A percentile compares a stretch with the other conserved stretches of the same genome.
phyloP scores from a whole-genome alignment of 2,329 filamentous ascomycete species.

The Lasiodiplodia gonubiensis region DNA sequence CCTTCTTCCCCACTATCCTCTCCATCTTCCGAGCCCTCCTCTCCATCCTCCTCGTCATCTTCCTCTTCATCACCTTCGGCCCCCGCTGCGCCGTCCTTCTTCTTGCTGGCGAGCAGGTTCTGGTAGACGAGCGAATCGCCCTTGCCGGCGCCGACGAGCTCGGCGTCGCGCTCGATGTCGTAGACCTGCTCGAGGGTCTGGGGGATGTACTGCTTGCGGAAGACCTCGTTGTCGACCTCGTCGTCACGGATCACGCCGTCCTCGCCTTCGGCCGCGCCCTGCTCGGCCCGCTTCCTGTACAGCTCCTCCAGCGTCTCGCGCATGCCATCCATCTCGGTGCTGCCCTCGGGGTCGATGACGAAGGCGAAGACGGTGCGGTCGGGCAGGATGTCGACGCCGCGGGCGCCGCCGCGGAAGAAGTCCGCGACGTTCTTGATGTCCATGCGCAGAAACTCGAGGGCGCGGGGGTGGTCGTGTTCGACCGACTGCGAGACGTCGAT shows the following conservation, averaged over 20 bases:
- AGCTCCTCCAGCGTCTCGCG: constrained; percentile 68
- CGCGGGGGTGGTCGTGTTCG: constrained; percentile 92
- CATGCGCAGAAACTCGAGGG: constrained; percentile 93
- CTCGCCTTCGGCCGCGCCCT: constrained; percentile 47
- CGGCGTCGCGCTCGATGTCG: constrained; percentile 89
- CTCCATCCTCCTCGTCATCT: constrained; percentile 39
- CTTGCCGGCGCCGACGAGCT: constrained; percentile 74
- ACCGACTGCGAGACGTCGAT: constrained; percentile 98
- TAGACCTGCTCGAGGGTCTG: constrained; percentile 96
- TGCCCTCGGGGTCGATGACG: constrained; percentile 68
- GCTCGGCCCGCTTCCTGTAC: constrained; percentile 63
- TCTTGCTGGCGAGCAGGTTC: constrained; percentile 75
- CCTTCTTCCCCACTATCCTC: constrained; percentile 33
- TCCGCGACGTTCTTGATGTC: constrained; percentile 97
- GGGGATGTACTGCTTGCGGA: constrained; percentile 94
- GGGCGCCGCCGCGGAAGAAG: constrained; percentile 75
- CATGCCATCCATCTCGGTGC: constrained; percentile 67
- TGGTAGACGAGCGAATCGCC: constrained; percentile 83
- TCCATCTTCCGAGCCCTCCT: constrained; percentile 39
- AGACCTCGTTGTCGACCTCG: constrained; percentile 88
- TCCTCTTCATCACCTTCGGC: constrained; percentile 58
- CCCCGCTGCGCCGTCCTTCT: constrained; percentile 40
- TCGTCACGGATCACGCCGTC: constrained; percentile 55
- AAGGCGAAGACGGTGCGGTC: constrained; percentile 86
- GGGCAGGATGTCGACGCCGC: constrained; percentile 79